phyloP scores from a whole-genome alignment of 2,329 filamentous ascomycete species.

The Fusarium nodosum region DNA sequence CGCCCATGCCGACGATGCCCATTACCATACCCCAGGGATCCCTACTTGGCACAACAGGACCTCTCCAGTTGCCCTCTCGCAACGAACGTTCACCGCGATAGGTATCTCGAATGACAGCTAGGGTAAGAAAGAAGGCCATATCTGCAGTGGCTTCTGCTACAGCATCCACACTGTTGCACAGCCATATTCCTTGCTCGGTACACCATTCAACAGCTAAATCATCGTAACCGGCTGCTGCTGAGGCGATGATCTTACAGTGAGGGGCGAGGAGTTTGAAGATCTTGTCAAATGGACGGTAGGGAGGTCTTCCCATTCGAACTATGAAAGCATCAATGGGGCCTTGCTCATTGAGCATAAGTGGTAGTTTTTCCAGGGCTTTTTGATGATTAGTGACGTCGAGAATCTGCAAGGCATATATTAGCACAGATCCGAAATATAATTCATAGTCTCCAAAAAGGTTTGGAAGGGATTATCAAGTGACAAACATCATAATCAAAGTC shows the following conservation, averaged over 20 bases:
- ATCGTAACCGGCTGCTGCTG: conserved; percentile 63
- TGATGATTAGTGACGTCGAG: conserved; percentile 55
- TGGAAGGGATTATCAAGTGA: background rate
- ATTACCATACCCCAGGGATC: conserved; percentile 61
- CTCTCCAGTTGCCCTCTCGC: conserved; percentile 57
- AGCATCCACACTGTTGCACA: conserved; percentile 68
- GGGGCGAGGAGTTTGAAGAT: conserved; percentile 59
- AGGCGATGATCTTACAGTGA: conserved; percentile 61
- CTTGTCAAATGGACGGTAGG: conserved; percentile 64
- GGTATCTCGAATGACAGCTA: conserved; percentile 61
- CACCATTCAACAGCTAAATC: conserved; percentile 62
- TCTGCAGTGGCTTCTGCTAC: conserved; percentile 67
- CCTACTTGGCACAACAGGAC: conserved; percentile 51
- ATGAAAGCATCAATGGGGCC: conserved; percentile 64
- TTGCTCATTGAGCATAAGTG: conserved; percentile 51
- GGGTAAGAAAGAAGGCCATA: conserved; percentile 57
- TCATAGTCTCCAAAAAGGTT: too few relatives aligned
- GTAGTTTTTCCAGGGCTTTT: conserved; percentile 55
- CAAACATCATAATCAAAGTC: conserved; percentile 57
- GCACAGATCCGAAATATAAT: background rate
- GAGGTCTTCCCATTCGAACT: conserved; percentile 63
- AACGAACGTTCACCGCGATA: conserved; percentile 56
- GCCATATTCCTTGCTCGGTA: conserved; percentile 60
- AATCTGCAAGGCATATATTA: conserved; percentile 20
- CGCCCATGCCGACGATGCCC: conserved; percentile 64